A percentile compares a stretch with the other conserved stretches of the same genome.
These are phyloP conservation scores for Naegleria gruberi DNA, from an alignment of 208 protist genomes.

Conservation along the genomic window DNA sequence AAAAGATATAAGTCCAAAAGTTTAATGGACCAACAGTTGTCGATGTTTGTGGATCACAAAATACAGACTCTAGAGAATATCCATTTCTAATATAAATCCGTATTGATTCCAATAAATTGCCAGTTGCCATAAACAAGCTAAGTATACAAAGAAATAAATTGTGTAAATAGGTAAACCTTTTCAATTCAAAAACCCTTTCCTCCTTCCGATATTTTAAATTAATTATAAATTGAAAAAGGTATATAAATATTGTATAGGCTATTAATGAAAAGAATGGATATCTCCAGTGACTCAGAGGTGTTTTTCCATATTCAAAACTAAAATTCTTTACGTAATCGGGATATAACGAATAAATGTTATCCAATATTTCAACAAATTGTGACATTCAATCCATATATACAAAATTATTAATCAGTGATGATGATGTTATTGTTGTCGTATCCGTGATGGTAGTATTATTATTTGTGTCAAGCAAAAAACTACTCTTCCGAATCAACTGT, in stretches of 20 bases:
- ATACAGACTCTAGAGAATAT: neutral
- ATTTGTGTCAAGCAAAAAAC: too few relatives aligned
- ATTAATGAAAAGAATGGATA: neutral
- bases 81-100: neutral
- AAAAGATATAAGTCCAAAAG: constrained; percentile 18
- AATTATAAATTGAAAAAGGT: neutral
- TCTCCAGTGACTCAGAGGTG: neutral
- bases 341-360: neutral
- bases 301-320: constrained; percentile 2
- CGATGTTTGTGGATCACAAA: neutral
- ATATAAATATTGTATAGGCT: neutral
- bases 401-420: too few relatives aligned
- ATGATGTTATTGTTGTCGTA: too few relatives aligned
- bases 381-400: too few relatives aligned
- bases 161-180: neutral
- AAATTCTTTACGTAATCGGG: neutral
- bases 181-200: neutral
- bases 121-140: neutral
- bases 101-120: neutral
- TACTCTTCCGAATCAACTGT: too few relatives aligned
- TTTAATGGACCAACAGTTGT: neutral
- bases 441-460: too few relatives aligned
- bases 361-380: neutral
- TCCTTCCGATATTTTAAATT: neutral
- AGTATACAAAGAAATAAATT: neutral